Conservation (phyloP, 1,284 basidiomycete species). For the Cryptococcus deneoformans region DNA sequence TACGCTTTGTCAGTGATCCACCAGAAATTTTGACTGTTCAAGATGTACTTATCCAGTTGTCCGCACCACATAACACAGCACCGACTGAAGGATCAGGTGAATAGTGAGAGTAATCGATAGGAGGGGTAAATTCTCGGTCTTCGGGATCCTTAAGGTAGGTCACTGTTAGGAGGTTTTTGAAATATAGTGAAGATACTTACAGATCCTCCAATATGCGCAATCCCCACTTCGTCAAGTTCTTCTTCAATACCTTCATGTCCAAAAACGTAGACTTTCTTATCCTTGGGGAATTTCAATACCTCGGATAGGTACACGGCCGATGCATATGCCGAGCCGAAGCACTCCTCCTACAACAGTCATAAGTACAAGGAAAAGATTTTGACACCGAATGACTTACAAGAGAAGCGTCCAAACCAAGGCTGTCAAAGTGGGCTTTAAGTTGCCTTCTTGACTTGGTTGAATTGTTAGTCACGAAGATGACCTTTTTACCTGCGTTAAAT, state of each 20-base stretch:
- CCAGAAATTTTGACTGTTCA: neutral
- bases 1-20: neutral
- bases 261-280: slow-evolving; percentile 95
- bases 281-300: slow-evolving; percentile 80
- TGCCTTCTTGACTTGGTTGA: slow-evolving; percentile 86
- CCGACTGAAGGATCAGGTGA: slow-evolving; percentile 71
- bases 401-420: slow-evolving; percentile 59
- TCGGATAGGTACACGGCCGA: slow-evolving; percentile 89
- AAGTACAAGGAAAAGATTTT: neutral
- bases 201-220: slow-evolving; percentile 79
- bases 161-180: neutral
- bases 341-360: slow-evolving; percentile 69
- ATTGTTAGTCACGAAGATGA: slow-evolving; percentile 97
- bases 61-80: slow-evolving; percentile 88
- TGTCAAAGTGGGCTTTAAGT: slow-evolving; percentile 89
- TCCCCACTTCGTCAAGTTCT: slow-evolving; percentile 80
- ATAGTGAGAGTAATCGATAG: slow-evolving; percentile 66
- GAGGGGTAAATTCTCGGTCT: slow-evolving; percentile 72
- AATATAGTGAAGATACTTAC: slow-evolving; percentile 52
- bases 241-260: slow-evolving; percentile 92
- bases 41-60: slow-evolving; percentile 45
- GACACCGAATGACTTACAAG: slow-evolving; percentile 2
- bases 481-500: slow-evolving; percentile 63
- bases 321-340: slow-evolving; percentile 93
- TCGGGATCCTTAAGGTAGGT: slow-evolving; percentile 63